Evolutionary conservation across 2,329 filamentous ascomycete species (phyloP).

Genomic region (Lasiodiplodia sp.): DNA sequence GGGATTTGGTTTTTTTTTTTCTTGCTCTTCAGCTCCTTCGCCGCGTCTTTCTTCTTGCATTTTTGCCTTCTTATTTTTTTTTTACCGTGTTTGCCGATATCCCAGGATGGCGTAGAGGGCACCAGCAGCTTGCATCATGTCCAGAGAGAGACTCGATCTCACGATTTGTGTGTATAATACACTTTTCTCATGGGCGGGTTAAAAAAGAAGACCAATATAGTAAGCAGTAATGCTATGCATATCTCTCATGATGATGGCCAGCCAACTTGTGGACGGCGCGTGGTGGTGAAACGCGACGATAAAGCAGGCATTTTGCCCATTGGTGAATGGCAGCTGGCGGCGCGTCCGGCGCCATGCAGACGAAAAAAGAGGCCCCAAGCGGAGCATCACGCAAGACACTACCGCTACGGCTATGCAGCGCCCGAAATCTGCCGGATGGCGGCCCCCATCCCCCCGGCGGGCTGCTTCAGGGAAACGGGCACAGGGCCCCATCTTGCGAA

Average conservation of each 20-base stretch:
- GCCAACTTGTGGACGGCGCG: background rate
- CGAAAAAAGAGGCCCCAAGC: slow-evolving; percentile 4
- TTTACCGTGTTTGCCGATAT: slow-evolving; percentile 25
- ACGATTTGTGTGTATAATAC: slow-evolving; percentile 24
- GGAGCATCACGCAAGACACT: slow-evolving; percentile 19
- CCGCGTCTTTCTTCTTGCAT: slow-evolving; percentile 12
- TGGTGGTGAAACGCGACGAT: slow-evolving; percentile 21
- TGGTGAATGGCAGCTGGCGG: slow-evolving; percentile 20
- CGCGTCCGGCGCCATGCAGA: slow-evolving; percentile 20
- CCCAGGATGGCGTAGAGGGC: slow-evolving; percentile 29
- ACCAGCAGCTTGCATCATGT: slow-evolving; percentile 27
- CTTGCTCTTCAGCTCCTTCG: background rate
- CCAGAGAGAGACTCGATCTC: slow-evolving; percentile 25
- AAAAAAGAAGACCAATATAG: slow-evolving; percentile 28
- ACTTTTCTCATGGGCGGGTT: slow-evolving; percentile 26
- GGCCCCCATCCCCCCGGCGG: background rate
- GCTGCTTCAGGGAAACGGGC: background rate
- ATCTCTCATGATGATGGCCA: slow-evolving; percentile 19
- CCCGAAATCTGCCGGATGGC: slow-evolving; percentile 17
- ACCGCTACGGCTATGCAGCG: slow-evolving; percentile 13
- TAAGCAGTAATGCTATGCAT: slow-evolving; percentile 27
- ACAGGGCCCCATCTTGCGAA: background rate
- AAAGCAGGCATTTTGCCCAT: slow-evolving; percentile 10
- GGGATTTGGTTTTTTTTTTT: background rate
- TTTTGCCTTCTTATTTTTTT: background rate